Evolutionary conservation across 129 eudicot species (phyloP), one percentile per base, ranked within the genome.

Genomic region (Gnaphalium uliginosum): DNA sequence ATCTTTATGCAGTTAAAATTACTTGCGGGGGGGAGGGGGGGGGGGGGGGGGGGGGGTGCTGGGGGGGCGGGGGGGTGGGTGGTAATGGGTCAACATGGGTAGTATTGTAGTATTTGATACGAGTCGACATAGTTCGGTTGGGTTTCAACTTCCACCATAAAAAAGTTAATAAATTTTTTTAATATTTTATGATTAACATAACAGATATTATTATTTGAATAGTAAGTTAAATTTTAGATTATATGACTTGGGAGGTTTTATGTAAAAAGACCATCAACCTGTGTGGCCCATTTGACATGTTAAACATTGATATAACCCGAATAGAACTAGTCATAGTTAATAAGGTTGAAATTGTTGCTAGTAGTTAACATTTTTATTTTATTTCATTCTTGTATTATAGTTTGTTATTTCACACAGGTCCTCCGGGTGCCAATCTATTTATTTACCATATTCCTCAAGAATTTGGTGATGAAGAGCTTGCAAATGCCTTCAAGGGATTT

Each of bases 401-500:
- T 82, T 15, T 50, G 37, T 19, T 32, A 21, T 67, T 23, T 70
- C 53, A 62, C 54, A 65, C 87, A 93, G 98, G 98, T 84, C 98
- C 97, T 64, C 86, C 91, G 66, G 98, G 97, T 68, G 96, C 98
- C 39, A 94, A 94, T 82, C 76, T 94, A 26, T 94, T 94, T 75
- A 94, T 90, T 63, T 94, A 94, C 82, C 97, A 90, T 69, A 88
- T 94, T 83, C 98, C 98, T 80, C 98, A 87, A 90, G 98, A 94
- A 81, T 94, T 78, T 81, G 96, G 96, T 27, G 98, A 94, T 74
- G 91, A 89, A 35, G 96, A 90, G 66, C 96, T 94, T 70, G 96
- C 98, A 54, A 81, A 82, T 75, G 89, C 93, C 46, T 94, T 94
- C 71, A 83, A 84, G 71, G 81, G 61, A 57, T 94, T 83, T 56